phyloP scores from a whole-genome alignment of 371 early-diverging fungal species.

The Apophysomyces elegans region DNA sequence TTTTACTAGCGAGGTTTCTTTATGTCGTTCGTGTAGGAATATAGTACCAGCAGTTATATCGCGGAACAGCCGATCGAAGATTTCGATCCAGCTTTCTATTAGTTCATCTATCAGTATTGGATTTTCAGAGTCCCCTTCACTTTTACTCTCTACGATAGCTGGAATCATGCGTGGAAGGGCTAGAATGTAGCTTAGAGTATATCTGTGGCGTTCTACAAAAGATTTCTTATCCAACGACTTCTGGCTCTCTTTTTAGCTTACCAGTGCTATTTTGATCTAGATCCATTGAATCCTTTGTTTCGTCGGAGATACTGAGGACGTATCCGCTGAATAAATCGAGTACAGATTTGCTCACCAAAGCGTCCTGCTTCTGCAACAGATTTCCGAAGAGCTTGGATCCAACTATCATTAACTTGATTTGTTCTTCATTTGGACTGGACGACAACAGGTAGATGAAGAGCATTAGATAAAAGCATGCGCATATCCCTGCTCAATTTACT shows the following conservation, averaged over 20 bases:
- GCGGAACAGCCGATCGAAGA: constrained; percentile 28
- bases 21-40: constrained; percentile 33
- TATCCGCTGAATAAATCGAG: constrained; percentile 24
- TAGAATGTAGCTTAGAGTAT: constrained; percentile 33
- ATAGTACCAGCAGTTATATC: constrained; percentile 32
- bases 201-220: constrained; percentile 17
- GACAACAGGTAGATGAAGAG: background rate
- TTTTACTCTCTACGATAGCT: constrained; percentile 27
- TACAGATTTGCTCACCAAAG: constrained; percentile 21
- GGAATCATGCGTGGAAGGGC: constrained; percentile 37
- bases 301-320: background rate
- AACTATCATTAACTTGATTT: constrained; percentile 20
- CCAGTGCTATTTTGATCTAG: background rate
- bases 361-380: constrained; percentile 21
- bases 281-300: background rate
- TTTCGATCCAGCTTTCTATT: constrained; percentile 39
- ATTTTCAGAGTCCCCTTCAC: background rate
- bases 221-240: background rate
- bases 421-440: constrained; percentile 2
- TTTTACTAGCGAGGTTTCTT: constrained; percentile 22
- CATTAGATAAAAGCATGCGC: background rate
- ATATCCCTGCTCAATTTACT: constrained; percentile 7
- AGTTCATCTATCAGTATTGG: background rate
- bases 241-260: background rate
- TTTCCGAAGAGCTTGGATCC: constrained; percentile 25